Evolutionary conservation across 1,284 basidiomycete genomes (phyloP), one percentile per base, ranked within the genome.

Genomic region (Cystobasidium sp.): DNA sequence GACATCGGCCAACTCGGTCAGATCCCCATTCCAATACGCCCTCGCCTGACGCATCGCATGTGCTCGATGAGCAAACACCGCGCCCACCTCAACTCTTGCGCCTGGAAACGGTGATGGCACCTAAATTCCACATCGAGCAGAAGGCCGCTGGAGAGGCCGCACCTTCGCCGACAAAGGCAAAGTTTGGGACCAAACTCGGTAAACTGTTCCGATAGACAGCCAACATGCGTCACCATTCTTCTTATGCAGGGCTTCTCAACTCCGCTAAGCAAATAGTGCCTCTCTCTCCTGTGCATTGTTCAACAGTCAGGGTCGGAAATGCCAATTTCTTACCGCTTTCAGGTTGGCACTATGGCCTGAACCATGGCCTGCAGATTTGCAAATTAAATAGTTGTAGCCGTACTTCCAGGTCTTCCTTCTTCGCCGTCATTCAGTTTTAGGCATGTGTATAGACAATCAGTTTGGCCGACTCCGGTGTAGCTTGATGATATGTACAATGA

Each of bases 101-200:
- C 18, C 62, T 73, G 10, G 70, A 73, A 37, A 73, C 63, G 7
- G 58, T 61, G 18, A 65, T 55, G 37, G 70, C 70, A 16, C 70
- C 70, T 18, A 73, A 73, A 49, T 73, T 73, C 31, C 70, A 73
- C 41, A 43, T 73, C 20, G 70, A 73, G 49, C 49, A 62, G 44
- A 55, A 52, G 22, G 70, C 70, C n/a, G 70, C 51, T 44, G 70
- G 70, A n/a, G 70, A 73, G 51, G 56, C 58, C 37, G 70, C 70
- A 10, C 70, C 70, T 20, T 64, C 52, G 1, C 70, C 70, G n/a
- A 73, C 63, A n/a, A 73, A 73, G 39, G 16, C 62, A n/a, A 53
- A 59, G 39, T 73, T 73, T 47, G 61, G 56, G 14, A 49, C 58
- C 22, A 73, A 73, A 44, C 22, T 73, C 31, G 70, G 70, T n/a